Evolutionary conservation across 805 yeast species (phyloP).

Genomic region (Kazachstania bromeliacearum): DNA sequence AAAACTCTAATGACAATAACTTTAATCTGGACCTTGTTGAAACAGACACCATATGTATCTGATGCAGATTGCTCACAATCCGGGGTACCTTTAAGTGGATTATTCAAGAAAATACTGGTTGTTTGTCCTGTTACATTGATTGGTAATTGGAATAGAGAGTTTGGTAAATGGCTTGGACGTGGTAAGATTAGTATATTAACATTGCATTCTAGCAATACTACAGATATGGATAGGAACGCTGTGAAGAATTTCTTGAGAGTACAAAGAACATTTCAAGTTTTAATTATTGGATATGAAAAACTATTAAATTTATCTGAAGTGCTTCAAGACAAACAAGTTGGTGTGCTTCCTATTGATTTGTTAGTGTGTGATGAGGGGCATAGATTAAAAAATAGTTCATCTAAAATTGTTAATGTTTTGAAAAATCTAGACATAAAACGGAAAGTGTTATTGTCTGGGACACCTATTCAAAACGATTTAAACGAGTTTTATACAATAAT

Average conservation of each 20-base stretch:
- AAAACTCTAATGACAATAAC: conserved; percentile 82
- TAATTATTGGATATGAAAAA: conserved; percentile 85
- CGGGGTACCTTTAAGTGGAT: conserved; percentile 28
- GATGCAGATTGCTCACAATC: conserved; percentile 28
- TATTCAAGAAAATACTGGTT: conserved; percentile 53
- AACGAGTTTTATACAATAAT: conserved; percentile 71
- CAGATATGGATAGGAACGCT: conserved; percentile 46
- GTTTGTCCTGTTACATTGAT: conserved; percentile 90
- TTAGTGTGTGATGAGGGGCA: conserved; percentile 95
- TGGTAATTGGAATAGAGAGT: conserved; percentile 81
- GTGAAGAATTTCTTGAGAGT: conserved; percentile 55
- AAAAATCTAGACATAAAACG: conserved; percentile 44
- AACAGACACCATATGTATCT: conserved; percentile 45
- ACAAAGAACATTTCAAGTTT: conserved; percentile 62
- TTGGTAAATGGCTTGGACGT: conserved; percentile 75
- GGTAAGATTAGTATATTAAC: conserved; percentile 60
- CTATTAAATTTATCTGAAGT: conserved; percentile 46
- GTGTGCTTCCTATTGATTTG: conserved; percentile 41
- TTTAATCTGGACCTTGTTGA: conserved; percentile 71
- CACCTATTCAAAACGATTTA: conserved; percentile 90
- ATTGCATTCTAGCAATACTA: conserved; percentile 39
- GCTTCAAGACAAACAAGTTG: conserved; percentile 31
- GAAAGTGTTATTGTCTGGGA: conserved; percentile 69
- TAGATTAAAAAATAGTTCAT: conserved; percentile 64
- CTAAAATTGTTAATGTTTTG: conserved; percentile 61